Evolutionary conservation across 225 moss, liverwort and hornwort genomes (phyloP).

Genomic region (Straminergon stramineum): DNA sequence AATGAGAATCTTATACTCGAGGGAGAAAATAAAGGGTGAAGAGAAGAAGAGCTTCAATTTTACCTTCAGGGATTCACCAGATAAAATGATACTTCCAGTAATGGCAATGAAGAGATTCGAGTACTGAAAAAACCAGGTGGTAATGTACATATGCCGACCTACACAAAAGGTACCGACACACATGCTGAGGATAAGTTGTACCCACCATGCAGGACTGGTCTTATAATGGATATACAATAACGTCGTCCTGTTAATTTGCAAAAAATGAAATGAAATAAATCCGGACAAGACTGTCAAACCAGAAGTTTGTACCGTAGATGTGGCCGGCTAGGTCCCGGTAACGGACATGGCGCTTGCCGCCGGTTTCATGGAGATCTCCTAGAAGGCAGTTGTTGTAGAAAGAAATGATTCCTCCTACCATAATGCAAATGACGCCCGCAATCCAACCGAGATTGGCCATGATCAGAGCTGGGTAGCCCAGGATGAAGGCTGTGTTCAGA

Average conservation of each 20-base stretch:
- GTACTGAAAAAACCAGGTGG: slow-evolving; percentile 37
- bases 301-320: slow-evolving; percentile 22
- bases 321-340: slow-evolving; percentile 41
- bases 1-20: background rate
- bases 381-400: slow-evolving; percentile 48
- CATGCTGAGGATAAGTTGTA: background rate
- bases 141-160: slow-evolving; percentile 42
- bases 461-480: slow-evolving; percentile 38
- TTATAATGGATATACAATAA: background rate
- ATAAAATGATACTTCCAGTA: slow-evolving; percentile 31
- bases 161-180: background rate
- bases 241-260: background rate
- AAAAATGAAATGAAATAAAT: background rate
- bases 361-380: slow-evolving; percentile 33
- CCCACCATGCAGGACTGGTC: background rate
- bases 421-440: slow-evolving; percentile 3
- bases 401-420: slow-evolving; percentile 16
- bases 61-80: slow-evolving; percentile 45
- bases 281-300: background rate
- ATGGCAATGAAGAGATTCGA: slow-evolving; percentile 20
- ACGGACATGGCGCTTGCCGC: slow-evolving; percentile 49
- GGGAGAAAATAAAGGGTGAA: background rate
- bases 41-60: background rate
- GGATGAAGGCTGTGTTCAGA: slow-evolving; percentile 22
- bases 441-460: slow-evolving; percentile 40